Base-by-base conservation (phyloP, 805 yeast species). In the Ogataea naganishii region DNA sequence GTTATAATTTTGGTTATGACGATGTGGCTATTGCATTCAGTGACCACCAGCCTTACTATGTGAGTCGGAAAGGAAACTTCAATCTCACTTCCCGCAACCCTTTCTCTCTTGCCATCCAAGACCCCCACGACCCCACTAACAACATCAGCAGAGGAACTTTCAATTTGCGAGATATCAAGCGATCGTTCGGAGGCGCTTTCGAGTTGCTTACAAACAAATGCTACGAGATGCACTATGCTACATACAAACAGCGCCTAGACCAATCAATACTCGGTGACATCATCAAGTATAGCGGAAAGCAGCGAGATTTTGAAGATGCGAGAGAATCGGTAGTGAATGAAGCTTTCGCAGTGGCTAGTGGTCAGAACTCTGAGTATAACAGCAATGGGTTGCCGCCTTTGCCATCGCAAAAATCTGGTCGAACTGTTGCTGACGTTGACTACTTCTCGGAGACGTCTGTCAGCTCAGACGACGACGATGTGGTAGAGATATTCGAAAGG, bases 101-200 rank as follows among this genome's bases (percentile, higher is more conserved):
- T 21, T 83, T 76, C 49, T 54, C 81, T 1, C 54, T 86, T 23
- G 78, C 85, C 1, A 81, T 89, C 18, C 89, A 81, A 53, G 97
- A 89, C 49, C 97, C 97, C 1, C 77, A 80, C 28, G 96, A 88
- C 46, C 61, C 75, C 2, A 39, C 60, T n/a, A 89, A 89, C 47
- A 89, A 89, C 50, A 79, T 89, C 27, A 75, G 92, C 26, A 64
- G 95, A 41, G 83, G 95, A 4, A 76, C 94, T 2, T 84, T 75
- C 58, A 86, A 86, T 50, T 60, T 84, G 24, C 57, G 84, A 22
- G 83, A 79, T 43, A 68, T 89, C 33, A 83, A 81, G 47, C 76
- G 84, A 42, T 84, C 95, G 0, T 86, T 89, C 58, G 77, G 79
- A 12, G 95, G 95, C 23, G 95, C 96, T 0, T 86, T 66, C 58